Base-by-base conservation (phyloP, 176 grass and related monocot genomes). In the Panicum miliaceum region DNA sequence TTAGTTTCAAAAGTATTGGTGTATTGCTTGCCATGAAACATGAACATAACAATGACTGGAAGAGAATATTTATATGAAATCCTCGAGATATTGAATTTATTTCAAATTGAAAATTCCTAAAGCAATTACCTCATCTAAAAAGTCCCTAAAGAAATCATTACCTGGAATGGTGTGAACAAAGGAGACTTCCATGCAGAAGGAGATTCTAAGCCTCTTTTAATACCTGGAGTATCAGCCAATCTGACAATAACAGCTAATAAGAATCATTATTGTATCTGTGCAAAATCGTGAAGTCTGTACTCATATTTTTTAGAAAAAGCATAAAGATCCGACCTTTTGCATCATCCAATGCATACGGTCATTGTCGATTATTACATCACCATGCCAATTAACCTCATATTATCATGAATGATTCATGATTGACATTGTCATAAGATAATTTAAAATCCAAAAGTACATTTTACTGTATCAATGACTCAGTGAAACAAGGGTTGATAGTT, bases 161-260 rank as follows among this genome's bases (percentile, higher is more conserved):
- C 87, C 75, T 65, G 76, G 51, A 84, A 89, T 56, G 41, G 70
- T 41, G 76, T 80, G 68, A 94, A 97, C 75, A 89, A 91, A 43
- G 95, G 95, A 36, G 95, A 97, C 62, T 97, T 97, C 95, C 95
- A 97, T 38, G 95, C 92, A 35, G 95, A 97, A 81, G 95, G 95
- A 81, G 95, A 97, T 84, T 97, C 95, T 85, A 97, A 67, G 27
- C 95, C 95, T 81, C 90, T 92, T 92, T 97, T 92, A 54, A 92
- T 73, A 43, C 95, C 69, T 61, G 92, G 95, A 63, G 92, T 97
- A 89, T 94, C 92, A 73, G 76, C 90, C 51, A 97, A 91, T 91
- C 95, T 97, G 85, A 74, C 10, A 73, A 71, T 23, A 81, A 52
- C 16, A 80, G 47, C 16, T 50, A 40, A 73, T 76, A 40, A 69